Conservation (phyloP, 1,139 yeast species). For the Lodderomyces orthopsilosis region DNA sequence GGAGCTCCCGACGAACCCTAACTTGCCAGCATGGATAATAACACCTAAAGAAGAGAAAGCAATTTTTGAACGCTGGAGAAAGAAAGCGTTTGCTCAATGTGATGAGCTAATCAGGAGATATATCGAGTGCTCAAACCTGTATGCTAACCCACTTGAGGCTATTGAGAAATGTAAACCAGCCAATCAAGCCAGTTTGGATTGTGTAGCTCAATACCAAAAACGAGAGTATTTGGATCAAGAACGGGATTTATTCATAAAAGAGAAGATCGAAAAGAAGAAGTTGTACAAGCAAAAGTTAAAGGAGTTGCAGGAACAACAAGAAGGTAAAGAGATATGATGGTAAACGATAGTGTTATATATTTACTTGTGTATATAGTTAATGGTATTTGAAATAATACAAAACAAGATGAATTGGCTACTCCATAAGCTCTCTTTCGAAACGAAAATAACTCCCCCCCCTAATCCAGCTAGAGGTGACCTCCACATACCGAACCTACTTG, state of each 20-base stretch:
- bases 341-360: not conserved
- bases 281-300: conserved; percentile 13
- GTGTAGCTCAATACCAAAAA: conserved; percentile 68
- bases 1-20: conserved; percentile 44
- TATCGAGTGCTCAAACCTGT: conserved; percentile 39
- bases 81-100: conserved; percentile 68
- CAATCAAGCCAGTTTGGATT: conserved; percentile 36
- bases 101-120: conserved; percentile 59
- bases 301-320: conserved; percentile 1
- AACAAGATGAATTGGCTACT: not conserved
- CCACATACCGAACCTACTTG: too few species aligned
- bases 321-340: not conserved
- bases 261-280: conserved; percentile 44
- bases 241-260: conserved; percentile 60
- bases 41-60: conserved; percentile 85
- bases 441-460: not conserved
- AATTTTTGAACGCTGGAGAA: conserved; percentile 75
- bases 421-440: not conserved
- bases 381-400: too few species aligned
- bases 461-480: not conserved
- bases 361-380: not conserved
- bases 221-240: conserved; percentile 68
- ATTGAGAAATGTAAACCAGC: conserved; percentile 51
- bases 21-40: conserved; percentile 77
- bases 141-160: conserved; percentile 51